A percentile compares a stretch with the other conserved stretches of the same genome.
phyloP scores from a whole-genome alignment of 31 red algal genomes.

The Bonnemaisonia californica region DNA sequence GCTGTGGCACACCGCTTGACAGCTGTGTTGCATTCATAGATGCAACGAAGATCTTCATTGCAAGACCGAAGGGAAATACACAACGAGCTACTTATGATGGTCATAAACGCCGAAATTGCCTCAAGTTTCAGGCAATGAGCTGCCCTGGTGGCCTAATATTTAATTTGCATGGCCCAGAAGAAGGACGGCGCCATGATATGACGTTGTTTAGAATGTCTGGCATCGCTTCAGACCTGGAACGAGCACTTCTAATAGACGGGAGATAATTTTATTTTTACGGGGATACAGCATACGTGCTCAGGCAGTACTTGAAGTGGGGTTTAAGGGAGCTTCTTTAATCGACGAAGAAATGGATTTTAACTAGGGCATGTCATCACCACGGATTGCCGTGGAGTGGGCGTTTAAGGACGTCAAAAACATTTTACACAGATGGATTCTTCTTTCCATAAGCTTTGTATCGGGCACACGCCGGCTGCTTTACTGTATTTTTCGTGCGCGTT shows the following conservation, averaged over 20 bases:
- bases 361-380: too few species aligned
- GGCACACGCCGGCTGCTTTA: too few species aligned
- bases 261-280: neutral
- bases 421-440: too few species aligned
- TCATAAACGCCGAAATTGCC: neutral
- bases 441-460: too few species aligned
- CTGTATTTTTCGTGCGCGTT: too few species aligned
- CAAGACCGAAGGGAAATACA: neutral
- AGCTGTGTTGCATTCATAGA: neutral
- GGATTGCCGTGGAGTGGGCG: too few species aligned
- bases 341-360: neutral
- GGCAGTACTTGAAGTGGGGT: neutral
- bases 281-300: too few species aligned
- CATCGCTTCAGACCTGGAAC: neutral
- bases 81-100: neutral
- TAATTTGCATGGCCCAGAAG: neutral
- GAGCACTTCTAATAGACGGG: neutral
- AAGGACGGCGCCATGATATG: neutral
- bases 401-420: too few species aligned
- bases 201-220: conserved; percentile 6
- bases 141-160: conserved; percentile 35
- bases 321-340: too few species aligned
- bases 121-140: neutral
- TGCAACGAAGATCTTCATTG: neutral
- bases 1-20: neutral